Conservation (phyloP, 106 monocot genomes). For the Vanilla planifolia region DNA sequence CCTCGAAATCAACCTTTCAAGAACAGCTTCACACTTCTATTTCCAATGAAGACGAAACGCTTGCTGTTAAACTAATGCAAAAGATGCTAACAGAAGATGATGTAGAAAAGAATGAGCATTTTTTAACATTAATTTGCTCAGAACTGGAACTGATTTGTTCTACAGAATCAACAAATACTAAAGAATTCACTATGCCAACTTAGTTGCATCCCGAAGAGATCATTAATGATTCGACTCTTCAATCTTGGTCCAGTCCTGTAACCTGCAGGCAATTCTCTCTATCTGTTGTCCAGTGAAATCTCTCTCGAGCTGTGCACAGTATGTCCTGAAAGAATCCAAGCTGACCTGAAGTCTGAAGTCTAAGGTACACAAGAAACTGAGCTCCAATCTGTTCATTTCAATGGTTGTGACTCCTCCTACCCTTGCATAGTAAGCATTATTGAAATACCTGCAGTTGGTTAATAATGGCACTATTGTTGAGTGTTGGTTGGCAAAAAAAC, state of each 20-base stretch:
- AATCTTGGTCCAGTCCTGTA: constrained; percentile 10
- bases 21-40: too few species aligned
- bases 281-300: constrained; percentile 21
- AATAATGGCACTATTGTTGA: background rate
- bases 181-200: background rate
- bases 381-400: constrained; percentile 63
- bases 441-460: constrained; percentile 46
- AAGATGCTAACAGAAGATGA: too few species aligned
- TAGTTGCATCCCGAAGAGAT: constrained; percentile 21
- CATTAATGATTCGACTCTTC: constrained; percentile 27
- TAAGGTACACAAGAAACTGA: constrained; percentile 52
- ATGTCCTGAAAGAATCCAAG: constrained; percentile 33
- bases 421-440: constrained; percentile 68
- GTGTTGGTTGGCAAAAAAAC: too few species aligned
- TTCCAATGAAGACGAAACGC: too few species aligned
- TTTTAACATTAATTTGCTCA: background rate
- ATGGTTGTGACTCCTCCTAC: constrained; percentile 58
- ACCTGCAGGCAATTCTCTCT: constrained; percentile 33
- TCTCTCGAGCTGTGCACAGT: constrained; percentile 49
- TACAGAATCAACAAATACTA: background rate
- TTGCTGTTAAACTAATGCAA: too few species aligned
- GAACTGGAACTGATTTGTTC: background rate
- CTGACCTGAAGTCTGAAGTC: constrained; percentile 68
- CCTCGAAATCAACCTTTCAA: too few species aligned
- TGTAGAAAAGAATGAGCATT: too few species aligned